These are phyloP conservation scores for Aspergillus sp. DNA, from an alignment of 2,329 filamentous ascomycete genomes.

Conservation along the genomic window DNA sequence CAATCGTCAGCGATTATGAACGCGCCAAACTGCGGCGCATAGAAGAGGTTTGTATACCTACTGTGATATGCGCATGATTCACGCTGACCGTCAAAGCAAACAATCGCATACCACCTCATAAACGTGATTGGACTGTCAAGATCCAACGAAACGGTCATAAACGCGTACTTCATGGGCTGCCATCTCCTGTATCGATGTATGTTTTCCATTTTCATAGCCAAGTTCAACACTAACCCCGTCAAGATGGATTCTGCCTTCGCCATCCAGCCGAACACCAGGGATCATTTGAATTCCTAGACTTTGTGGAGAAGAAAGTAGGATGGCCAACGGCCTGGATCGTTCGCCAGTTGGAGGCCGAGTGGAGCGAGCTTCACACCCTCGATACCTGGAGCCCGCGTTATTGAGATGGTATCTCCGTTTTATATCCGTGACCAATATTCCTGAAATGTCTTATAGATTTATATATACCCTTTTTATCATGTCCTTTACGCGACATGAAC, in stretches of 20 bases:
- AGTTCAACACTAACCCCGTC: not conserved
- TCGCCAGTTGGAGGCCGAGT: constrained; percentile 27
- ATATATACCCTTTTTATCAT: not conserved
- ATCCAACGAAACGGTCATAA: constrained; percentile 35
- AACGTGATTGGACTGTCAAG: constrained; percentile 32
- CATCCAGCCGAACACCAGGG: constrained; percentile 28
- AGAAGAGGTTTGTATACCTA: constrained; percentile 24
- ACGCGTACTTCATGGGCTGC: constrained; percentile 35
- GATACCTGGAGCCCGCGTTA: constrained; percentile 12
- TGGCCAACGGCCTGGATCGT: constrained; percentile 36
- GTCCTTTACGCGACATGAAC: too few species aligned
- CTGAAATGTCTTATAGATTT: not conserved
- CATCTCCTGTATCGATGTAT: constrained; percentile 34
- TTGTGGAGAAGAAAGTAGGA: constrained; percentile 28
- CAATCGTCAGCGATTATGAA: constrained; percentile 26
- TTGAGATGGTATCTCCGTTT: not conserved
- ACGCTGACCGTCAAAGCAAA: constrained; percentile 20
- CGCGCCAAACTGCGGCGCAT: constrained; percentile 25
- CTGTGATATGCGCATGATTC: not conserved
- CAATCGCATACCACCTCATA: constrained; percentile 28
- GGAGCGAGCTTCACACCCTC: constrained; percentile 26
- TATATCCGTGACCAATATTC: not conserved
- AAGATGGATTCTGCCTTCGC: constrained; percentile 34
- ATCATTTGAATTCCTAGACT: constrained; percentile 27
- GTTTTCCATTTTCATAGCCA: constrained; percentile 1